Percentiles rank a stretch among this genome's conserved stretches.
Evolutionary conservation across 208 protist genomes (phyloP).

Genomic region (Trypanosoma melophagium): DNA sequence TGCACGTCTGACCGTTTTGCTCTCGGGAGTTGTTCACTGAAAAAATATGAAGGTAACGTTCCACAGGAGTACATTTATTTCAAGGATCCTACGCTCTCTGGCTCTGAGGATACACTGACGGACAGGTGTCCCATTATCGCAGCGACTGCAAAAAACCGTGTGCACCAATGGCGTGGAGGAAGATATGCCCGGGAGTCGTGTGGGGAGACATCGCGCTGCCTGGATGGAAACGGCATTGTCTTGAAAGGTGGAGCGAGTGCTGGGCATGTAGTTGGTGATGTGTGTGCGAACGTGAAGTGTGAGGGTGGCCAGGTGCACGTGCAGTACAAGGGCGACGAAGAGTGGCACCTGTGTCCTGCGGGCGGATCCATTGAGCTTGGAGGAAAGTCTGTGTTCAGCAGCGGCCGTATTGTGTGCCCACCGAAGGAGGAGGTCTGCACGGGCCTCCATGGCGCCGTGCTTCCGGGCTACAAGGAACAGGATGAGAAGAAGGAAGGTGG

Average conservation of each 20-base stretch:
- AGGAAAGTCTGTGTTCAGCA: neutral
- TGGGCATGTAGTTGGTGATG: neutral
- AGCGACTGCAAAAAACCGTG: neutral
- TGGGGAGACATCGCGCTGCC: neutral
- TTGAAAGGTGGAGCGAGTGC: neutral
- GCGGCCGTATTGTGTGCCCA: slow-evolving; percentile 3
- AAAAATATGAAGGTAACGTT: neutral
- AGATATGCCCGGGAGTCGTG: slow-evolving; percentile 3
- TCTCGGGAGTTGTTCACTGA: neutral
- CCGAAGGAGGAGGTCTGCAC: slow-evolving; percentile 3
- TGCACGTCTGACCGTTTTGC: slow-evolving; percentile 8
- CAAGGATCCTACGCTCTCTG: slow-evolving; percentile 11
- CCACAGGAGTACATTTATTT: neutral
- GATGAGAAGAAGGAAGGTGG: no score
- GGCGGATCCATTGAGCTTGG: neutral
- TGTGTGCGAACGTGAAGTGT: slow-evolving; percentile 10
- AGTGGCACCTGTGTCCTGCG: neutral
- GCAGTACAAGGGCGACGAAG: slow-evolving; percentile 1
- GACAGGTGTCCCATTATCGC: neutral
- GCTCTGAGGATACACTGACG: neutral
- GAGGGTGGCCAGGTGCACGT: neutral
- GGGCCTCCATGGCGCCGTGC: no score
- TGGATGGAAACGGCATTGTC: neutral
- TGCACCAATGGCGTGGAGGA: neutral
- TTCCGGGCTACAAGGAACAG: no score